Base-by-base conservation (phyloP, 305 asterid species). In the Fraxinus greggii region DNA sequence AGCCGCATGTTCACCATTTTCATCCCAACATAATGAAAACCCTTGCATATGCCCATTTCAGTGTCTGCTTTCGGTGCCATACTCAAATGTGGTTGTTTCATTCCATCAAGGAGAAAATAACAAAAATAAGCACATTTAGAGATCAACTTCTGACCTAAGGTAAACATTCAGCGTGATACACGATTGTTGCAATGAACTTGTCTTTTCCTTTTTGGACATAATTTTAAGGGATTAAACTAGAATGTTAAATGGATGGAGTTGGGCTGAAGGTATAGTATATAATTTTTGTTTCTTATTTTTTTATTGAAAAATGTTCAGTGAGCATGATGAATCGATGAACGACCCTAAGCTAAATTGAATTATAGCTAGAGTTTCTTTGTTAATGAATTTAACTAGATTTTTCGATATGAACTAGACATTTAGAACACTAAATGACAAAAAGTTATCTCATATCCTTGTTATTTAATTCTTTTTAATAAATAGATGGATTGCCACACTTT, bases 1-100 rank as follows among this genome's bases (percentile, higher is more conserved):
- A 21, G 72, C 54, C 51, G 12, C 78, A 72, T 48, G 48, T 79
- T 29, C 69, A 48, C 54, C 26, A 80, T n/a, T 70, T 72, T 45
- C 21, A 72, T 72, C 3, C 72, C n/a, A 72, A 19, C 72, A 42
- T 48, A 70, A 70, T n/a, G 19, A 45, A 12, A 23, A 65, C 17
- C 15, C 19, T 26, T 65, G 33, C 73, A 26, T 65, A 5, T 61
- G 31, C 72, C 72, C 29, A 21, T 63, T 63, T 23, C 9, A 61
- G 70, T 23, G 23, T 61, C 29, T 65, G 3, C 4, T 65, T 23
- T n/a, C 13, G 69, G 69, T 26, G 72, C 33, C 72, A 24, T 63
- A 24, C 33, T 63, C n/a, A 63, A 2, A 63, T 2, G 72, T 23
- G 33, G n/a, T 63, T 3, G 72, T 26, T 24, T 63, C 72, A 63